A percentile compares a stretch with the other conserved stretches of the same genome.
These are phyloP conservation scores for Diddensiella transvaalensis DNA, from an alignment of 805 yeast genomes.

Conservation along the genomic window DNA sequence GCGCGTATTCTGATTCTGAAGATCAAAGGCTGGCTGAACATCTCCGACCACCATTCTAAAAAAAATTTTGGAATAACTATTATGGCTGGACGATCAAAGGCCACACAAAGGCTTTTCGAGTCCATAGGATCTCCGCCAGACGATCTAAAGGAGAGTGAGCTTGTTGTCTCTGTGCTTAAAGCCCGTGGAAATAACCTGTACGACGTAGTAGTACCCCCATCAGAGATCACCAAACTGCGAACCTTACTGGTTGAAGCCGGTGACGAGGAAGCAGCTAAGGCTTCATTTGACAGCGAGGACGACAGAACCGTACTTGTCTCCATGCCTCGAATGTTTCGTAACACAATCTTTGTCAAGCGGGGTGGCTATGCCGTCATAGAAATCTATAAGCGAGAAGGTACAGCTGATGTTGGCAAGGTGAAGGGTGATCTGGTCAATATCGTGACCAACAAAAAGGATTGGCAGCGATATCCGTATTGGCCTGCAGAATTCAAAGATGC, in stretches of 20 bases:
- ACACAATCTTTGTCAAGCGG: constrained; percentile 34
- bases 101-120: constrained; percentile 18
- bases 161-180: constrained; percentile 30
- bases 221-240: constrained; percentile 10
- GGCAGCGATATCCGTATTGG: constrained; percentile 34
- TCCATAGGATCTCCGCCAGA: constrained; percentile 31
- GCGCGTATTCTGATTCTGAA: neutral
- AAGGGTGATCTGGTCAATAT: constrained; percentile 35
- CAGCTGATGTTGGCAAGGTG: constrained; percentile 22
- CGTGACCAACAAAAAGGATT: constrained; percentile 31
- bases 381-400: constrained; percentile 18
- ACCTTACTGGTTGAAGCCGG: neutral
- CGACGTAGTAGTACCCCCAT: constrained; percentile 29
- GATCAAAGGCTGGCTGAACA: neutral
- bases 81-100: constrained; percentile 17
- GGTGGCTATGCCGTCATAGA: constrained; percentile 34
- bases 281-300: constrained; percentile 3
- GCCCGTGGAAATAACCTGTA: constrained; percentile 33
- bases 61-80: neutral
- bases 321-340: constrained; percentile 34
- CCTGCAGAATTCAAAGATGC: constrained; percentile 30
- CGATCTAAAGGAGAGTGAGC: constrained; percentile 26
- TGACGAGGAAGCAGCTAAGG: neutral
- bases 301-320: constrained; percentile 26
- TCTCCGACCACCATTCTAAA: no score